Evolutionary conservation across 768 basidiomycete species (phyloP).

Genomic region (Sarcomyxa edulis): DNA sequence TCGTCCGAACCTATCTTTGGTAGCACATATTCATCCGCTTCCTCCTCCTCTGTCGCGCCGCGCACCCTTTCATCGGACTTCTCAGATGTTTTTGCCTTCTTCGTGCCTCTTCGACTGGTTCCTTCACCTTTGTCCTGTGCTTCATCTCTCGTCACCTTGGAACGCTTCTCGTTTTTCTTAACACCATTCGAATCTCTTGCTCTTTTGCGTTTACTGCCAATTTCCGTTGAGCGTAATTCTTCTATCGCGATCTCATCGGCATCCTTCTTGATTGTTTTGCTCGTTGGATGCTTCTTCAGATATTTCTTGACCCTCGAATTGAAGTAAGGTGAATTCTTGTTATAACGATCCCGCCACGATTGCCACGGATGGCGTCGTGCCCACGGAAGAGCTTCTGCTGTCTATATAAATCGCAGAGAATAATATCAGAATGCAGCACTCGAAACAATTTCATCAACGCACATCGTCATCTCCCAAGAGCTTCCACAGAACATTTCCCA

Average conservation of each 20-base stretch:
- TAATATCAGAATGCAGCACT: conserved; percentile 2
- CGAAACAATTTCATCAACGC: conserved; percentile 9
- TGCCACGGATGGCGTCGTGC: conserved; percentile 44
- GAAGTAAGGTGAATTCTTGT: conserved; percentile 34
- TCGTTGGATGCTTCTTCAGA: conserved; percentile 23
- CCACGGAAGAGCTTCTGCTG: conserved; percentile 43
- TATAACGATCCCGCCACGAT: conserved; percentile 65
- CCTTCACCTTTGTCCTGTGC: neutral
- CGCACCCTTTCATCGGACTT: too few species aligned
- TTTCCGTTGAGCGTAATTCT: neutral
- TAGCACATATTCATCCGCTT: too few species aligned
- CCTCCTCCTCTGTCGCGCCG: too few species aligned
- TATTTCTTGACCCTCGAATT: conserved; percentile 36
- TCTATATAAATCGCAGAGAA: conserved; percentile 20
- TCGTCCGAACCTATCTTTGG: too few species aligned
- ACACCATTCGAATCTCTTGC: conserved; percentile 1
- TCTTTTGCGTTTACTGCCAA: neutral
- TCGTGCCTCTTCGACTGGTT: too few species aligned
- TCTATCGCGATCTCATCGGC: neutral
- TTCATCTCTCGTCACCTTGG: neutral
- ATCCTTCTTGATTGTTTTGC: conserved; percentile 9
- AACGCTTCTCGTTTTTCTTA: conserved; percentile 8
- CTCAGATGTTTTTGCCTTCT: too few species aligned
- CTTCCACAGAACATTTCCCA: conserved; percentile 40
- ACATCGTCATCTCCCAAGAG: conserved; percentile 42